These are phyloP conservation scores for Agastache rugosa DNA, from an alignment of 257 asterid genomes.

Conservation along the genomic window DNA sequence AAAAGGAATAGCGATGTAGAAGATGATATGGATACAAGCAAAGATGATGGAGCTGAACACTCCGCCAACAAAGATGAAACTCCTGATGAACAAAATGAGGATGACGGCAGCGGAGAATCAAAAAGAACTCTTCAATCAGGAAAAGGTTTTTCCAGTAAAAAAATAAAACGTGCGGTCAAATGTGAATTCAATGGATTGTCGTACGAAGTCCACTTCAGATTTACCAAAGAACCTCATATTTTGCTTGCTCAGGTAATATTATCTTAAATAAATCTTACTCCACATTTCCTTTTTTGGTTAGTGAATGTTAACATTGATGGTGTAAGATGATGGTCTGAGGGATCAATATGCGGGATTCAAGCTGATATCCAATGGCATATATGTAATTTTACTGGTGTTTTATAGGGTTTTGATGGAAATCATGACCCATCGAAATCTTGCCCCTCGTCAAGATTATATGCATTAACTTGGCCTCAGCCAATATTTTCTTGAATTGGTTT, in stretches of 20 bases:
- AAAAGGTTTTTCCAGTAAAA: constrained; percentile 20
- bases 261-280: background rate
- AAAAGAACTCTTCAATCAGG: constrained; percentile 13
- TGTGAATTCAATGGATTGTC: constrained; percentile 49
- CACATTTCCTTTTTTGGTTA: background rate
- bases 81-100: constrained; percentile 39
- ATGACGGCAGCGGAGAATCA: constrained; percentile 35
- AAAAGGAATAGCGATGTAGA: constrained; percentile 38
- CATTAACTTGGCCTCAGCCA: too few relatives aligned
- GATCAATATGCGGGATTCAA: background rate
- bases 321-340: background rate
- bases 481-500: background rate
- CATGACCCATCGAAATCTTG: background rate
- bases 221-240: constrained; percentile 73
- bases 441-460: background rate
- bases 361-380: background rate
- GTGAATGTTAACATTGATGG: background rate
- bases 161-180: constrained; percentile 42
- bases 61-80: constrained; percentile 41
- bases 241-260: constrained; percentile 81
- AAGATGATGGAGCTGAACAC: constrained; percentile 48
- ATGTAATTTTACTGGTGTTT: background rate
- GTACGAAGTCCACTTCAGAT: constrained; percentile 64
- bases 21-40: constrained; percentile 40
- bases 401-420: background rate